phyloP scores from a whole-genome alignment of 257 asterid genomes.

The Lycium ferocissimum region DNA sequence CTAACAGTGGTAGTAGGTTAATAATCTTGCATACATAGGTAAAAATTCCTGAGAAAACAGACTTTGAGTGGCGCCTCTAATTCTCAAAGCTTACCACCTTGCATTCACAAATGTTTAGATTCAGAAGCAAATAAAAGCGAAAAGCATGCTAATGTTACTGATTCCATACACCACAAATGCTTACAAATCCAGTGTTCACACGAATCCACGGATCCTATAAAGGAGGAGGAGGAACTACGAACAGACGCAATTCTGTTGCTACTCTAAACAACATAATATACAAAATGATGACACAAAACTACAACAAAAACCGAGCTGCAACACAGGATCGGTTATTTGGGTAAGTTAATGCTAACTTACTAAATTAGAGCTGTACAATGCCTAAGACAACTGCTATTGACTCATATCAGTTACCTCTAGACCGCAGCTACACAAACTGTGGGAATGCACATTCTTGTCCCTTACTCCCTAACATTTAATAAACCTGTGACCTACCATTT shows the following conservation, averaged over 20 bases:
- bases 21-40: no score
- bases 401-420: conserved; percentile 26
- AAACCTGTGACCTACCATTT: conserved; percentile 30
- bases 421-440: conserved; percentile 33
- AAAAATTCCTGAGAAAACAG: neutral
- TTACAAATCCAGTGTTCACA: conserved; percentile 11
- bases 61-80: neutral
- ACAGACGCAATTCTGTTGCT: neutral
- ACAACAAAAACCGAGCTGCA: conserved; percentile 31
- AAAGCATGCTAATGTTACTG: neutral
- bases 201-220: neutral
- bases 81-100: neutral
- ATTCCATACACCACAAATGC: conserved; percentile 26
- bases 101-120: conserved; percentile 2
- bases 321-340: conserved; percentile 18
- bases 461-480: conserved; percentile 16
- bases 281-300: conserved; percentile 30
- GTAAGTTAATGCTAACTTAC: conserved; percentile 30
- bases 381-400: conserved; percentile 27
- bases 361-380: conserved; percentile 35
- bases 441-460: conserved; percentile 28
- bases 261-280: conserved; percentile 15
- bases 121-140: neutral
- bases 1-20: no score
- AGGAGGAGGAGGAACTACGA: conserved; percentile 1